Evolutionary conservation across 1,139 yeast species (phyloP), one percentile per base, ranked within the genome.

Genomic region (Saccharomyces hybrid): DNA sequence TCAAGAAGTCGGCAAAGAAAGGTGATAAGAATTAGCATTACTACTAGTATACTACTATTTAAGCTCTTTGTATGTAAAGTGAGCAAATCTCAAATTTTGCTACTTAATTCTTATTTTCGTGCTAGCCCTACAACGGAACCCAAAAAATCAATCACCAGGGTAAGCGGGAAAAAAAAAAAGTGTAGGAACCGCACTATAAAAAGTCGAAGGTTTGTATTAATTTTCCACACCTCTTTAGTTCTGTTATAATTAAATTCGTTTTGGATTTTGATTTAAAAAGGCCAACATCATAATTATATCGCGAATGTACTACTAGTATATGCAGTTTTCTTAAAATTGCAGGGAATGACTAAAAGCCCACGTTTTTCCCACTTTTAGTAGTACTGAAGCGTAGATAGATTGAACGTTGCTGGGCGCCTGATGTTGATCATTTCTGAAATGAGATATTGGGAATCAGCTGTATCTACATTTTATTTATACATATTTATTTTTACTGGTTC

Each of bases 381-480:
- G 51, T 49, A 50, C 57, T 53, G 53, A 60, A 60, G 73, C 71
- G 73, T 68, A 70, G 73, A 71, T 47, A 31, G 56, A 68, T 51
- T 51, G 74, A 67, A 63, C 75, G 74, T 71, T 72, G 72, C 75
- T 72, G 75, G 75, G 75, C 75, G 72, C 75, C 75, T 64, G 72
- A 61, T 67, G 70, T 70, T 70, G 75, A 72, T 61, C 58, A 56
- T 56, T 57, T 57, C 53, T 51, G 59, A 59, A 51, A 61, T 69
- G 74, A 71, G 63, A 64, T 63, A 63, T 62, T 66, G 73, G 75
- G 75, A 72, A 72, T 72, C 75, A 72, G 75, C 73, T 71, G 75
- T 66, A 67, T 70, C 74, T 54, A 71, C 71, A 71, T 61, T 51
- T 47, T 49, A 28, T 34, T 44, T 38, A 16, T 38, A 27, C 31